Evolutionary conservation across 139 green algal genomes (phyloP), one percentile per base, ranked within the genome.

Genomic region (Chlorella sp.): DNA sequence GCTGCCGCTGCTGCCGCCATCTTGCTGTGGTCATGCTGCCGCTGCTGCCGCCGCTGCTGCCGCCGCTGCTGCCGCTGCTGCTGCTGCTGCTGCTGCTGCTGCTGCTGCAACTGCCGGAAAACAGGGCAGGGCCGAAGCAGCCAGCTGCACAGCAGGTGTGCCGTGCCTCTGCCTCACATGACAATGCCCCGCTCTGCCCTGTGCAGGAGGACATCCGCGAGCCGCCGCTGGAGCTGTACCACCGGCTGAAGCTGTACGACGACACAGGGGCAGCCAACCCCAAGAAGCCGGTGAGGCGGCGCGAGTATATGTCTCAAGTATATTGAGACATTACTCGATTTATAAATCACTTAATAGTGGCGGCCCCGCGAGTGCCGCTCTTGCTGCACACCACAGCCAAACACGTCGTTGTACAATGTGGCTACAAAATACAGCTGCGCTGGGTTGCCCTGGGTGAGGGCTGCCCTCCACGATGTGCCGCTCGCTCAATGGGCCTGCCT

Each of bases 201-300:
- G 51, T 16, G 24, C 82, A 89, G 3, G 89, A 92, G 6, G 95
- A 98, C 65, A 82, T 86, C 1, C 51, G 76, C 1, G 94, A 96
- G 80, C 84, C 87, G 34, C 89, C 94, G 20, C 40, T 97, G 5
- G 91, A 96, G 74, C 78, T 98, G 17, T 90, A 89, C 60, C 96
- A 98, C 84, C 80, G 89, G 36, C 92, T 99, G 41, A 92, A 93
- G 85, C 94, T 99, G 72, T 92, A 97, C 34, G 92, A 91, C 28
- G 92, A 92, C 32, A 73, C 80, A 1, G 84, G 56, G 28, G 68
- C 76, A 34, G 82, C 84, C 44, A 91, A 85, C 77, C 89, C 90
- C 80, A 96, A 94, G 82, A 94, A 95, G 86, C 92, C 94, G 38
- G 92, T 98, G 72, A 34, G 72, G 16, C 51, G 51, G 51, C 14